A percentile compares a stretch with the other conserved stretches of the same genome.
Conservation (phyloP, 371 early-diverging fungal species). For the Fennellomyces sp. region DNA sequence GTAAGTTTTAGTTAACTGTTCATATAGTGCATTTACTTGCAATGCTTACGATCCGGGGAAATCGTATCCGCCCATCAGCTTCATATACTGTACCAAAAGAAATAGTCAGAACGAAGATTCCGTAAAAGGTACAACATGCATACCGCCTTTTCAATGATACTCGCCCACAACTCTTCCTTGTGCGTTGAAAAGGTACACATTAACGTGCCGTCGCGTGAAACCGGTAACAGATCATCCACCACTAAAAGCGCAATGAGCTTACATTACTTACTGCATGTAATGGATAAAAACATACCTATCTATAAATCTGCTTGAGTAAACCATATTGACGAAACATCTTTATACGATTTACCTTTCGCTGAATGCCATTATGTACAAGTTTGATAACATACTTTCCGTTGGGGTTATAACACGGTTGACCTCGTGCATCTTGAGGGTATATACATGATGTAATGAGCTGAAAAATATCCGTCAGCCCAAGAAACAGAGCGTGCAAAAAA, state of each 20-base stretch:
- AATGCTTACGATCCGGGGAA: conserved; percentile 87
- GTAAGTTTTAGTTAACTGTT: conserved; percentile 1
- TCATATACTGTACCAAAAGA: conserved; percentile 68
- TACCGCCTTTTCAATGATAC: conserved; percentile 89
- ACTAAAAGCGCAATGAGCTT: no score
- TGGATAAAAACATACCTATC: not conserved
- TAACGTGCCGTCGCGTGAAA: conserved; percentile 70
- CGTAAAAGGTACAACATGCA: conserved; percentile 4
- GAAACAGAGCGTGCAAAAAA: not conserved
- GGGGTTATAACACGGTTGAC: conserved; percentile 82
- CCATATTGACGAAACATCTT: not conserved
- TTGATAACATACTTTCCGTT: conserved; percentile 87
- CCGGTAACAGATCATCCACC: conserved; percentile 88
- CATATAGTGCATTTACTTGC: not conserved
- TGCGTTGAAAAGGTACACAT: conserved; percentile 87
- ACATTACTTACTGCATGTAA: not conserved
- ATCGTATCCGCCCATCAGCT: conserved; percentile 93
- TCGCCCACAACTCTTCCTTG: conserved; percentile 83
- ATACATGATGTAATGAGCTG: conserved; percentile 85
- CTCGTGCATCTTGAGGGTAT: conserved; percentile 79
- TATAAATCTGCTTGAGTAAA: not conserved
- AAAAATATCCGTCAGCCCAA: not conserved
- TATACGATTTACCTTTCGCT: conserved; percentile 65
- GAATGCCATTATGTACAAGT: conserved; percentile 84
- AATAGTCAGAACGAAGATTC: no score